phyloP scores from a whole-genome alignment of 75 land plant genomes.

The Selaginella moellendorffii region DNA sequence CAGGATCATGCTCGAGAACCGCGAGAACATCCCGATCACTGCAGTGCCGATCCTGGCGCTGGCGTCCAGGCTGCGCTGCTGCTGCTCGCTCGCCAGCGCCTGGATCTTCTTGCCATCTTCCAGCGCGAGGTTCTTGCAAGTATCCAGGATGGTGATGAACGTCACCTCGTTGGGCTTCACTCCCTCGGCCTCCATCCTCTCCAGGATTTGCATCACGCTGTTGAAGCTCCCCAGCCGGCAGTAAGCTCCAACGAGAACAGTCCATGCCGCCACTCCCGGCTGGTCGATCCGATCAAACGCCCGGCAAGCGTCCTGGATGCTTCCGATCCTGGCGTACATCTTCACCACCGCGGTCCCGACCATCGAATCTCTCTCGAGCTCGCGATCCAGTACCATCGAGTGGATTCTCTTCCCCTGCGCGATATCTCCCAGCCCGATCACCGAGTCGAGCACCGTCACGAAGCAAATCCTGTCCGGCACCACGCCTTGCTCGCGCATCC shows the following conservation, averaged over 20 bases:
- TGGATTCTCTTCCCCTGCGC: background rate
- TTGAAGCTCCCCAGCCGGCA: background rate
- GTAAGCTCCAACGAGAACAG: background rate
- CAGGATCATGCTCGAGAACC: background rate
- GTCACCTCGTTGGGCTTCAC: background rate
- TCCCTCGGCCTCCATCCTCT: background rate
- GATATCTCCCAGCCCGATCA: background rate
- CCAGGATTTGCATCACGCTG: background rate
- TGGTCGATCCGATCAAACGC: background rate
- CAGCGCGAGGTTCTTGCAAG: background rate
- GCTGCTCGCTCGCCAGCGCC: background rate
- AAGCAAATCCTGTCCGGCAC: background rate
- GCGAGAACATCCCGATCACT: background rate
- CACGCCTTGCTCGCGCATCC: background rate
- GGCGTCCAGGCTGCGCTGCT: no score
- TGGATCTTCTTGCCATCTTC: background rate
- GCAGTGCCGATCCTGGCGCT: background rate
- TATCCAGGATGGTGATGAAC: background rate
- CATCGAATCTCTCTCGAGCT: background rate
- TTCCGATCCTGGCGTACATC: background rate
- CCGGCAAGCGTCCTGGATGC: background rate
- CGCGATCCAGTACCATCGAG: background rate
- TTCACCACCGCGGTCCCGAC: background rate
- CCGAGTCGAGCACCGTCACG: background rate
- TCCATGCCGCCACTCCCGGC: background rate